Percentiles rank a stretch among this genome's conserved stretches.
phyloP scores from a whole-genome alignment of 2,329 filamentous ascomycete genomes.

The Cryphonectria japonica region DNA sequence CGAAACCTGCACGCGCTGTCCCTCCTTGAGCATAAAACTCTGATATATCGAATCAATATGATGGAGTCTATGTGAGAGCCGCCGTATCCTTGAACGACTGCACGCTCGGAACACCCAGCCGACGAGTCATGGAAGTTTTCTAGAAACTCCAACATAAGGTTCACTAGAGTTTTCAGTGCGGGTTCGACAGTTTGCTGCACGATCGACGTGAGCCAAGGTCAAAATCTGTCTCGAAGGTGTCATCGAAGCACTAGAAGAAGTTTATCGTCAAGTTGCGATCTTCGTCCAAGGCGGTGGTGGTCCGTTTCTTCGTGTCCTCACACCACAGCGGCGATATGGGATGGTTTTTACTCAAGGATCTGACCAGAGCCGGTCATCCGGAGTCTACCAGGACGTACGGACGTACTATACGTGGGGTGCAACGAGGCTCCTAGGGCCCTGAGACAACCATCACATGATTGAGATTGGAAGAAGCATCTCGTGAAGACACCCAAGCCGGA shows the following conservation, averaged over 20 bases:
- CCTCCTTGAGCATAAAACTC: not conserved
- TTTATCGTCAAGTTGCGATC: not conserved
- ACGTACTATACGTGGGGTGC: not conserved
- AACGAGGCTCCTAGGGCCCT: not conserved
- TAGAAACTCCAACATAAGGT: conserved; percentile 22
- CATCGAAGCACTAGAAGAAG: conserved; percentile 18
- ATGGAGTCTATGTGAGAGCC: not conserved
- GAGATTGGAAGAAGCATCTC: not conserved
- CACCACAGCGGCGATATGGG: not conserved
- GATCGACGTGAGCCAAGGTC: conserved; percentile 7
- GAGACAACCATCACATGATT: not conserved
- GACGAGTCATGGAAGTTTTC: conserved; percentile 19
- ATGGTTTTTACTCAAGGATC: not conserved
- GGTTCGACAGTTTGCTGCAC: not conserved
- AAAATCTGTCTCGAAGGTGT: not conserved
- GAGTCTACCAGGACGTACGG: not conserved
- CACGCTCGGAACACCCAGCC: conserved; percentile 57
- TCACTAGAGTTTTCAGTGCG: not conserved
- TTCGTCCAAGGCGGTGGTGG: not conserved
- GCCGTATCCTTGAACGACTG: conserved; percentile 43
- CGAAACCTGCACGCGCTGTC: not conserved
- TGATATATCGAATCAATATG: not conserved
- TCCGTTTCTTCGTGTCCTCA: not conserved
- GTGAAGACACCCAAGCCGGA: not conserved
- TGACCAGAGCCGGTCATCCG: not conserved